Evolutionary conservation across 1,284 basidiomycete species (phyloP).

Genomic region (Uromyces viciae-fabae): DNA sequence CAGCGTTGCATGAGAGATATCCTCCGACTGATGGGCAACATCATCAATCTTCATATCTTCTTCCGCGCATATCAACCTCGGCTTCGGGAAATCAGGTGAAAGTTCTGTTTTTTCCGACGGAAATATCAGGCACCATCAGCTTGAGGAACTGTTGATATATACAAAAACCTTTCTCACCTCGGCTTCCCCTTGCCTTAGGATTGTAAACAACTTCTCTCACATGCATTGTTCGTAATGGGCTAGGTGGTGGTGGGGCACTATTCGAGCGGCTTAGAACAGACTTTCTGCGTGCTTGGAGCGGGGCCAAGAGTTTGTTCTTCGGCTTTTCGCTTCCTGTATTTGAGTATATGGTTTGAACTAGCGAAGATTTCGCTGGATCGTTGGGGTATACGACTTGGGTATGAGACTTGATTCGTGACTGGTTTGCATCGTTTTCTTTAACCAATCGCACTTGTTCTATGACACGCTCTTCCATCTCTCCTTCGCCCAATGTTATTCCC

Average conservation of each 20-base stretch:
- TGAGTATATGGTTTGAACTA: neutral
- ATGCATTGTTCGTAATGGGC: slow-evolving; percentile 28
- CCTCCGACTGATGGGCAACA: neutral
- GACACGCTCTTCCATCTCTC: slow-evolving; percentile 38
- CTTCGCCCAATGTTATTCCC: slow-evolving; percentile 33
- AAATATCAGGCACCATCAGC: neutral
- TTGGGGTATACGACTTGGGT: neutral
- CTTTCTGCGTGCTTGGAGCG: slow-evolving; percentile 18
- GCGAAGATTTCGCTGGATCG: neutral
- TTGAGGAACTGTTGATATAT: neutral
- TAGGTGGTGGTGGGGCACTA: slow-evolving; percentile 41
- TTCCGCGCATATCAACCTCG: neutral
- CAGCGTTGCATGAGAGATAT: neutral
- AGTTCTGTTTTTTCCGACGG: neutral
- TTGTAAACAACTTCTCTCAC: slow-evolving; percentile 34
- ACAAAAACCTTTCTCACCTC: slow-evolving; percentile 8
- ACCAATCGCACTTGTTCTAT: slow-evolving; percentile 20
- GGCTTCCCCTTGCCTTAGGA: slow-evolving; percentile 41
- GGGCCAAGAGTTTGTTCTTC: neutral
- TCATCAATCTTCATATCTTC: slow-evolving; percentile 11
- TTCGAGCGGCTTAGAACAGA: slow-evolving; percentile 23
- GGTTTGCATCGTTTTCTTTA: slow-evolving; percentile 14
- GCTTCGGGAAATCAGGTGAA: slow-evolving; percentile 39
- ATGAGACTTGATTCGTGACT: neutral
- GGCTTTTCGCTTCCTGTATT: neutral